phyloP scores from a whole-genome alignment of 2,329 filamentous ascomycete genomes.

The Decorospora gaudefroyi region DNA sequence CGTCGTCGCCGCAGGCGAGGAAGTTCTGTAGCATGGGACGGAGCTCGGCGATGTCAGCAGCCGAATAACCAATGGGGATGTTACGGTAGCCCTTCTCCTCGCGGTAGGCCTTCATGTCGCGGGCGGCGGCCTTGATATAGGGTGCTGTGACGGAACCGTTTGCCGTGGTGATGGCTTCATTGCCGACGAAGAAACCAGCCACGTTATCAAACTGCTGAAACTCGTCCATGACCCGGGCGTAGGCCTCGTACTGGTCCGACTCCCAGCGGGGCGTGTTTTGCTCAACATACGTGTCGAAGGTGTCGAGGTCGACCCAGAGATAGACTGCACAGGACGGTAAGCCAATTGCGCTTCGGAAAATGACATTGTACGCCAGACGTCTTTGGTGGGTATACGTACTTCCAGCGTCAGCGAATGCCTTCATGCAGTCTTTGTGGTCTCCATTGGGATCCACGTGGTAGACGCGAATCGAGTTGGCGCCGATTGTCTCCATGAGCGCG shows the following conservation, averaged over 20 bases:
- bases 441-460: constrained; percentile 78
- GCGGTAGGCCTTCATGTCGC: constrained; percentile 82
- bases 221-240: constrained; percentile 73
- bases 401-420: constrained; percentile 69
- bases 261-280: constrained; percentile 72
- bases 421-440: constrained; percentile 81
- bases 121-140: constrained; percentile 79
- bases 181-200: constrained; percentile 78
- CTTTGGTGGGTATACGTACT: constrained; percentile 13
- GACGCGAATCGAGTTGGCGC: constrained; percentile 81
- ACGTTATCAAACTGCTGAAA: constrained; percentile 80
- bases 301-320: constrained; percentile 80
- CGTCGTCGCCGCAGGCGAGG: constrained; percentile 74
- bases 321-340: constrained; percentile 66
- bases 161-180: constrained; percentile 73
- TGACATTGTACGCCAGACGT: no score
- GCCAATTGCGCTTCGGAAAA: neutral
- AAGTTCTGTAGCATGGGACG: constrained; percentile 72
- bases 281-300: constrained; percentile 66
- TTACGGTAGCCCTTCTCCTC: constrained; percentile 74
- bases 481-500: constrained; percentile 75
- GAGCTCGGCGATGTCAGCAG: constrained; percentile 76
- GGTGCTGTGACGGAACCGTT: constrained; percentile 69
- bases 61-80: constrained; percentile 85
- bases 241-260: constrained; percentile 68